Evolutionary conservation across 169 alveolate genomes (phyloP).

Genomic region (Plasmodium vivax): DNA sequence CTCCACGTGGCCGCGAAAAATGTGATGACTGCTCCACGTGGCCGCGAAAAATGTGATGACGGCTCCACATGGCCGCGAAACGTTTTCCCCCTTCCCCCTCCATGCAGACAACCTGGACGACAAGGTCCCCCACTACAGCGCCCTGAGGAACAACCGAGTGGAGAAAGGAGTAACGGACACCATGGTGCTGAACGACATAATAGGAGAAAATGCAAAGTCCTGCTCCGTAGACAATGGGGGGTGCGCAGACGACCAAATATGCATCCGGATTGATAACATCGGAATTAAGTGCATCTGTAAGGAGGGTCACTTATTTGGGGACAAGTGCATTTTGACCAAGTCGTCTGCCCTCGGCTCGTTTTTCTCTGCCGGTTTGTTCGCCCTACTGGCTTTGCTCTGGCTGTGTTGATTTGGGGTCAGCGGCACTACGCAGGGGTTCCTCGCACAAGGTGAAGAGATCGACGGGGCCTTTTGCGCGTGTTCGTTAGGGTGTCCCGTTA

Average conservation of each 20-base stretch:
- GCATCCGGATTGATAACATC: not conserved
- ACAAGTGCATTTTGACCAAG: not conserved
- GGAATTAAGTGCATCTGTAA: slow-evolving; percentile 29
- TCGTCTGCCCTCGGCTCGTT: not conserved
- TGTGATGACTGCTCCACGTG: too few relatives aligned
- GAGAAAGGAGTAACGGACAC: slow-evolving; percentile 1
- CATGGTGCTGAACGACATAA: not conserved
- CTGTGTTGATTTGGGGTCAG: not conserved
- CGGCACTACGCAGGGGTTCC: not conserved
- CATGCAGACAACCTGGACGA: not conserved
- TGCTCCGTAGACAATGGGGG: slow-evolving; percentile 33
- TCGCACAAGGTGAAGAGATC: not conserved
- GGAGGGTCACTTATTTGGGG: slow-evolving; percentile 16
- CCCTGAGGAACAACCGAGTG: slow-evolving; percentile 1
- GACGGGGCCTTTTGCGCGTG: not conserved
- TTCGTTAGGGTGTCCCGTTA: not conserved
- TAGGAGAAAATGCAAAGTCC: not conserved
- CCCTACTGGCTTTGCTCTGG: not conserved
- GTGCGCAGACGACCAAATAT: slow-evolving; percentile 28
- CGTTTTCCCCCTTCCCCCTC: too few relatives aligned
- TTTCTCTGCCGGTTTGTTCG: not conserved
- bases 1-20: too few relatives aligned
- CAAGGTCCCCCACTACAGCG: not conserved
- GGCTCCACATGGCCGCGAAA: too few relatives aligned
- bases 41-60: too few relatives aligned